phyloP scores from a whole-genome alignment of 106 monocot species.

The Gastrodia elata region DNA sequence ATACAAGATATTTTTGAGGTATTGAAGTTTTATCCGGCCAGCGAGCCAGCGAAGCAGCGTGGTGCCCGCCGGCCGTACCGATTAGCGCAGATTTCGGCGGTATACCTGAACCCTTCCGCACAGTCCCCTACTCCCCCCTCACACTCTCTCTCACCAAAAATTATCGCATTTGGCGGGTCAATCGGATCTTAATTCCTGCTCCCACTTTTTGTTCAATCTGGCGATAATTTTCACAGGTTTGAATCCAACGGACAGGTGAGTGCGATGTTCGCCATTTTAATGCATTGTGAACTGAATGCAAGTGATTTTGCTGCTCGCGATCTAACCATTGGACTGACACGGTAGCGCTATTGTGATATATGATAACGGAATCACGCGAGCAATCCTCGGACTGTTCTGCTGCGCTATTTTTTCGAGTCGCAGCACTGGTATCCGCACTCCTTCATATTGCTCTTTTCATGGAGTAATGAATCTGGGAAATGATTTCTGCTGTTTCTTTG shows the following conservation, averaged over 20 bases:
- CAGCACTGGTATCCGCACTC: neutral
- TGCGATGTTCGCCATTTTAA: neutral
- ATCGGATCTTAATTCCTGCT: neutral
- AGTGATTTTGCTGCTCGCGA: neutral
- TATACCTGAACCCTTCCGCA: neutral
- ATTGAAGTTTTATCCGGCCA: no score
- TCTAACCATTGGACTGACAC: neutral
- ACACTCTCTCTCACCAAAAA: no score
- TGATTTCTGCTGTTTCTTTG: neutral
- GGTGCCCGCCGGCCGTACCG: neutral
- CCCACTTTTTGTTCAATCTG: neutral
- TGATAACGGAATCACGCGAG: neutral
- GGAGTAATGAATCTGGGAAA: neutral
- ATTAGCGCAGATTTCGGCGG: neutral
- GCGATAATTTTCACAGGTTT: neutral
- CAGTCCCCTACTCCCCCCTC: no score
- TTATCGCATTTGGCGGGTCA: neutral
- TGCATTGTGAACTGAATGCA: neutral
- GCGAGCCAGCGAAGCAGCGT: neutral
- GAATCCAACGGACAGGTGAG: no score
- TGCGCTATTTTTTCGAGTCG: neutral
- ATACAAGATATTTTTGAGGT: no score
- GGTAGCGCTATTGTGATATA: neutral
- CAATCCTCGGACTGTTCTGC: conserved; percentile 2
- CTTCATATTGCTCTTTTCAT: neutral